These are phyloP conservation scores for Lepidopterella palustris DNA, from an alignment of 495 filamentous ascomycete species.

Conservation along the genomic window DNA sequence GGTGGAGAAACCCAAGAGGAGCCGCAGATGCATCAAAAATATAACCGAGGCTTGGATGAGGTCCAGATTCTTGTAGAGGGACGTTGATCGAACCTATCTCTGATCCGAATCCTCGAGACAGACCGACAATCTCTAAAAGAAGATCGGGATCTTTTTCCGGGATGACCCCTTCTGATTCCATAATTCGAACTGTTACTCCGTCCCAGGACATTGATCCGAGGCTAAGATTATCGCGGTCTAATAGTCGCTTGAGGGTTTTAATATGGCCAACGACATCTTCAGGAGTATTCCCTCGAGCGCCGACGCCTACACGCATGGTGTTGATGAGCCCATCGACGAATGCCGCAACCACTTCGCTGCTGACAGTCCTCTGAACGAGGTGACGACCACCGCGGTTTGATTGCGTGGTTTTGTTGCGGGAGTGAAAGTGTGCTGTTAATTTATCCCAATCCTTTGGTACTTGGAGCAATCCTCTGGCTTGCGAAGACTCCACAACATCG, in stretches of 20 bases:
- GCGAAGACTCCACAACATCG: conserved; percentile 29
- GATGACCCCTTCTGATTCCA: conserved; percentile 44
- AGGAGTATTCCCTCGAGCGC: conserved; percentile 27
- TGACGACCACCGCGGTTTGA: conserved; percentile 7
- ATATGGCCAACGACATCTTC: conserved; percentile 25
- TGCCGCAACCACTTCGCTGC: conserved; percentile 50
- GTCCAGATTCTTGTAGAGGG: neutral
- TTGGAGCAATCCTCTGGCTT: neutral
- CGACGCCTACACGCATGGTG: conserved; percentile 30
- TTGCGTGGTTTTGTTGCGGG: neutral
- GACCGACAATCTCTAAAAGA: conserved; percentile 38
- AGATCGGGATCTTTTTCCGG: conserved; percentile 38
- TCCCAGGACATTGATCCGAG: conserved; percentile 40
- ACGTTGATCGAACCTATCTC: conserved; percentile 27
- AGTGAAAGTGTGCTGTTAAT: neutral
- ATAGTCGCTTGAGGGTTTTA: conserved; percentile 31
- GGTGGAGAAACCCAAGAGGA: conserved; percentile 32
- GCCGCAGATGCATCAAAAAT: conserved; percentile 34
- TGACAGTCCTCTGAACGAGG: conserved; percentile 44
- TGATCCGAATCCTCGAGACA: conserved; percentile 33
- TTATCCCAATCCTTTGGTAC: neutral
- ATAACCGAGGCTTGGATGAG: conserved; percentile 21
- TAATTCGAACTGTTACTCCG: conserved; percentile 46
- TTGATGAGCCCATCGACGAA: conserved; percentile 49
- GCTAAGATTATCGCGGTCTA: conserved; percentile 31